phyloP scores from a whole-genome alignment of 805 yeast genomes.

The Teunomyces gatunensis region DNA sequence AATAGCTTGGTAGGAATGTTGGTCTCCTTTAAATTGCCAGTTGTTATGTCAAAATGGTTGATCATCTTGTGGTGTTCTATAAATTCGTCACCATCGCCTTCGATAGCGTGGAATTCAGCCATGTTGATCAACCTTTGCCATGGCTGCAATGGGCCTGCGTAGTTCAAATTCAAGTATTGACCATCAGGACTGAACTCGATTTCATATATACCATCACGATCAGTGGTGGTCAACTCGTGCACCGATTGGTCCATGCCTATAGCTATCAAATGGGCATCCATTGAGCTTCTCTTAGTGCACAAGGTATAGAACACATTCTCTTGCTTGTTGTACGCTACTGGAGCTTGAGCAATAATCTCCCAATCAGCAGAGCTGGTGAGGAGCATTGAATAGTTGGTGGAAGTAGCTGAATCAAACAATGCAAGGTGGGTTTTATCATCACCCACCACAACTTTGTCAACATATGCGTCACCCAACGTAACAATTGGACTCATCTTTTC shows the following conservation, averaged over 20 bases:
- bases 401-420: constrained; percentile 14
- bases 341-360: constrained; percentile 15
- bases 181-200: constrained; percentile 19
- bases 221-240: constrained; percentile 8
- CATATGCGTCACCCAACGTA: constrained; percentile 11
- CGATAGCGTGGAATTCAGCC: constrained; percentile 12
- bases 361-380: constrained; percentile 8
- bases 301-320: constrained; percentile 15
- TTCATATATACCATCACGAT: constrained; percentile 13
- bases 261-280: constrained; percentile 14
- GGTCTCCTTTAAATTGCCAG: constrained; percentile 24
- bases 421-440: constrained; percentile 16
- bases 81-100: constrained; percentile 10
- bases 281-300: constrained; percentile 14
- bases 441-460: constrained; percentile 22
- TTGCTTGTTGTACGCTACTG: constrained; percentile 14
- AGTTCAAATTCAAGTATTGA: constrained; percentile 19
- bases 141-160: constrained; percentile 22
- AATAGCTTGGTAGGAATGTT: constrained; percentile 53
- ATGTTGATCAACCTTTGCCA: constrained; percentile 23
- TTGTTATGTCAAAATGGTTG: constrained; percentile 17
- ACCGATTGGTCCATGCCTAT: constrained; percentile 2
- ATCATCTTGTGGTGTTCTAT: constrained; percentile 13
- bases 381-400: constrained; percentile 12
- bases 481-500: constrained; percentile 17